Percentiles rank a stretch among this genome's conserved stretches.
Conservation (phyloP, 805 yeast species). For the Suhomyces tanzawaensis region DNA sequence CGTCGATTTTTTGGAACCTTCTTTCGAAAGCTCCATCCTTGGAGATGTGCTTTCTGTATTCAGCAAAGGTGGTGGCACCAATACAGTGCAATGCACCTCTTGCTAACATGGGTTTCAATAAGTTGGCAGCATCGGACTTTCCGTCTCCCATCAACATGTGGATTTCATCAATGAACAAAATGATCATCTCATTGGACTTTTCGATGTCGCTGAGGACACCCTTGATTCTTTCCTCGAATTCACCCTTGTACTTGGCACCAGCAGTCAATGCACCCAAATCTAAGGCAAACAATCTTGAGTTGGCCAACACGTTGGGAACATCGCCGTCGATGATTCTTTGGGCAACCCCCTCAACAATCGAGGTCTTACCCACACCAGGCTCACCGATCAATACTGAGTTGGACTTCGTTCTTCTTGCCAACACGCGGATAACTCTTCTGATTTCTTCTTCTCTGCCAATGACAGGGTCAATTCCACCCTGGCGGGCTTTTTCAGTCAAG, state of each 20-base stretch:
- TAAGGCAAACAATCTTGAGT: slow-evolving; percentile 77
- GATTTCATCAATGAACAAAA: slow-evolving; percentile 93
- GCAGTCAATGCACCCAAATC: slow-evolving; percentile 97
- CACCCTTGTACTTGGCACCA: slow-evolving; percentile 98
- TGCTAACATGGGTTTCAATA: slow-evolving; percentile 95
- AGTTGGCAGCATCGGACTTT: slow-evolving; percentile 93
- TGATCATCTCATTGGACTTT: slow-evolving; percentile 78
- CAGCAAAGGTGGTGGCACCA: slow-evolving; percentile 96
- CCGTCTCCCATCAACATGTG: slow-evolving; percentile 99
- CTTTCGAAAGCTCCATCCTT: slow-evolving; percentile 99
- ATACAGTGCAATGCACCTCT: slow-evolving; percentile 95
- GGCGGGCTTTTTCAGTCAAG: slow-evolving; percentile 87
- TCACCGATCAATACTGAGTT: slow-evolving; percentile 97
- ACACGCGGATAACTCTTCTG: slow-evolving; percentile 87
- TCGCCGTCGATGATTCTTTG: slow-evolving; percentile 95
- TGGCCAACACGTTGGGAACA: slow-evolving; percentile 84
- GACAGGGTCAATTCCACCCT: slow-evolving; percentile 96
- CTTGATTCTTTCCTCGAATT: slow-evolving; percentile 95
- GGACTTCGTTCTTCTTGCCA: slow-evolving; percentile 96
- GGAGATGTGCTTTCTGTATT: slow-evolving; percentile 87
- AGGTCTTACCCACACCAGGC: slow-evolving; percentile 99
- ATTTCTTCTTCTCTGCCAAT: slow-evolving; percentile 99
- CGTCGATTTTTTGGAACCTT: slow-evolving; percentile 96
- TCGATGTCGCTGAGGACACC: slow-evolving; percentile 95
- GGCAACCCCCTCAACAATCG: slow-evolving; percentile 97